A percentile compares a stretch with the other conserved stretches of the same genome.
Conservation (phyloP, 768 basidiomycete genomes). For the Suillus subalutaceus region DNA sequence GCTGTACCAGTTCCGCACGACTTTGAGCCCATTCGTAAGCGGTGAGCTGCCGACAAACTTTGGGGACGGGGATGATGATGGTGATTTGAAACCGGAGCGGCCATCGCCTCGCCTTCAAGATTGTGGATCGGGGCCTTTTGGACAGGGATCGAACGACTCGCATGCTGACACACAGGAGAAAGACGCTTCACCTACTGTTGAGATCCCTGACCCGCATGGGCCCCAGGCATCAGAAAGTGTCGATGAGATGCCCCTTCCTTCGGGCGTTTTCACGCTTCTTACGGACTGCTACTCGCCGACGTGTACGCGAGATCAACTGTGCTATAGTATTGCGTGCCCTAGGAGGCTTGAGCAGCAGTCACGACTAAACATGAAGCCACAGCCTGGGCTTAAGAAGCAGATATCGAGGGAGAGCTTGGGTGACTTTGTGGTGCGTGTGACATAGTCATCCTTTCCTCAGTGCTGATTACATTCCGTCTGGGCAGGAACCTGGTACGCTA, state of each 20-base stretch:
- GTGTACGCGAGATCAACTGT: conserved; percentile 90
- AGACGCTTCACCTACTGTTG: conserved; percentile 32
- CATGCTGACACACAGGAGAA: conserved; percentile 27
- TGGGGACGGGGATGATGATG: conserved; percentile 40
- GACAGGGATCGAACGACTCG: conserved; percentile 38
- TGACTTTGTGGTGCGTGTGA: conserved; percentile 64
- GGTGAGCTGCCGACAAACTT: conserved; percentile 58
- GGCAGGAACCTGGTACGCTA: conserved; percentile 76
- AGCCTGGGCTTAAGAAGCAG: conserved; percentile 86
- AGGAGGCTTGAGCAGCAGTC: conserved; percentile 93
- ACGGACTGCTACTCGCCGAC: conserved; percentile 99
- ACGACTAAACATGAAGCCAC: conserved; percentile 89
- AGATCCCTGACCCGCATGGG: conserved; percentile 19
- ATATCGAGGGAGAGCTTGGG: conserved; percentile 80
- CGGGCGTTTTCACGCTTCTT: conserved; percentile 94
- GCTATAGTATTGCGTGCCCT: conserved; percentile 97
- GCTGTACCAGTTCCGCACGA: conserved; percentile 90
- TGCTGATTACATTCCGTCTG: conserved; percentile 31
- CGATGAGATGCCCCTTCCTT: conserved; percentile 77
- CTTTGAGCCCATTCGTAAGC: conserved; percentile 83
- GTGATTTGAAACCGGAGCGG: conserved; percentile 28
- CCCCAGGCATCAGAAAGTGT: conserved; percentile 46
- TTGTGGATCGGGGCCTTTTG: conserved; percentile 27
- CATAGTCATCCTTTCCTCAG: conserved; percentile 6
- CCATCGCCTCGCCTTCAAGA: conserved; percentile 18